These are phyloP conservation scores for Graphilbum ipis-grandicollis DNA, from an alignment of 2,329 filamentous ascomycete species.

Conservation along the genomic window DNA sequence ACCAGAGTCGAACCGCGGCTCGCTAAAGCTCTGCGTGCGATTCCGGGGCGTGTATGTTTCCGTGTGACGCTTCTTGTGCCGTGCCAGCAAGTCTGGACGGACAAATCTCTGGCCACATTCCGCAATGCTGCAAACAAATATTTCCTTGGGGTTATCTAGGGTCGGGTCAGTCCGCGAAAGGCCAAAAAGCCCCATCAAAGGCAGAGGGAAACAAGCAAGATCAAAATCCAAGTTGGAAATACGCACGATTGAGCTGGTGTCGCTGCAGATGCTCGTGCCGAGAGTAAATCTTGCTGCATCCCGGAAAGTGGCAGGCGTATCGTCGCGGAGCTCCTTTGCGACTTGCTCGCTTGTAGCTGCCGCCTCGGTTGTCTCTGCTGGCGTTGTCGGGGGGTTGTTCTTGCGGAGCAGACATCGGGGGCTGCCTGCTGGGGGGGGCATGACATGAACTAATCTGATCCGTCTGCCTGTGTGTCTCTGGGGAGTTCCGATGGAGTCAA, in stretches of 20 bases:
- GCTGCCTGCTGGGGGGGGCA: not conserved
- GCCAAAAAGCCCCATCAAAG: no score
- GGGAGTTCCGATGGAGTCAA: no score
- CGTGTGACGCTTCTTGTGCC: conserved; percentile 49
- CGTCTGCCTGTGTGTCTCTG: no score
- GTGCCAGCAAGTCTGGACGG: conserved; percentile 56
- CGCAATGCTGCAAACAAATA: conserved; percentile 59
- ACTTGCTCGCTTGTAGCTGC: conserved; percentile 30
- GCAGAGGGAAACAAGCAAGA: conserved; percentile 10
- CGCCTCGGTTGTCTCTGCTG: no score
- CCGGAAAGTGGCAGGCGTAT: conserved; percentile 49
- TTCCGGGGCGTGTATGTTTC: conserved; percentile 33
- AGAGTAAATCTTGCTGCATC: conserved; percentile 66
- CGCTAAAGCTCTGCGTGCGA: conserved; percentile 28
- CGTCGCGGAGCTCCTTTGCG: conserved; percentile 30
- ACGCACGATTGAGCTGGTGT: conserved; percentile 61
- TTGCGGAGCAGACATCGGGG: conserved; percentile 8
- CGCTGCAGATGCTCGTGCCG: conserved; percentile 66
- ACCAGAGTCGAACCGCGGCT: no score
- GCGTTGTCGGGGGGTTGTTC: conserved; percentile 5
- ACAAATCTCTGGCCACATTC: conserved; percentile 65
- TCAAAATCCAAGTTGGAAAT: conserved; percentile 1
- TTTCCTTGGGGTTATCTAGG: conserved; percentile 61
- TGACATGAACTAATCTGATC: no score
- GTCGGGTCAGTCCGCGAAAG: not conserved